phyloP scores from a whole-genome alignment of 2,329 filamentous ascomycete species.

The Verticillium longisporum region DNA sequence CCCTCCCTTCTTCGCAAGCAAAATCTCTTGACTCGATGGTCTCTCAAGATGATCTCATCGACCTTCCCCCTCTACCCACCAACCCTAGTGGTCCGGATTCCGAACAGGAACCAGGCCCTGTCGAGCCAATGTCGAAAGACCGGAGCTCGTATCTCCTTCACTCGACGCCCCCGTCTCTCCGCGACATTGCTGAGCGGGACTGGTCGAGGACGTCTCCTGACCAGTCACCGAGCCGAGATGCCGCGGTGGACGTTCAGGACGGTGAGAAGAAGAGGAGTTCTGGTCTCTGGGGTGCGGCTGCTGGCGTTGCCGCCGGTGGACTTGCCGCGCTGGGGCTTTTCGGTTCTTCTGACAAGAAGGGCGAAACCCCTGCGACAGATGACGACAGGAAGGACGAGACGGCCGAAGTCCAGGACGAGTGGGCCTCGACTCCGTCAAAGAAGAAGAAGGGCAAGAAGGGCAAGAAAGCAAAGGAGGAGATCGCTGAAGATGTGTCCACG shows the following conservation, averaged over 20 bases:
- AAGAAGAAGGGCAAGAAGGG: constrained; percentile 7
- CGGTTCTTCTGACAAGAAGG: neutral
- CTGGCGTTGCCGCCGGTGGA: neutral
- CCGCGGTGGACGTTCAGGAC: constrained; percentile 17
- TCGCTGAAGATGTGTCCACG: constrained; percentile 2
- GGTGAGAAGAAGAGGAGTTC: constrained; percentile 11
- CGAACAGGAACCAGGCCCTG: constrained; percentile 28
- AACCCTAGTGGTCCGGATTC: constrained; percentile 2
- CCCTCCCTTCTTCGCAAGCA: constrained; percentile 8
- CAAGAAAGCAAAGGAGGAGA: constrained; percentile 9
- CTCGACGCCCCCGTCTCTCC: constrained; percentile 27
- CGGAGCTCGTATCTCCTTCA: constrained; percentile 34
- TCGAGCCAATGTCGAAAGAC: constrained; percentile 34
- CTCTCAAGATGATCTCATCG: neutral
- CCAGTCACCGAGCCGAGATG: constrained; percentile 17
- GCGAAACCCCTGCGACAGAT: neutral
- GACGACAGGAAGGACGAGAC: constrained; percentile 1
- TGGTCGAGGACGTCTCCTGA: constrained; percentile 16
- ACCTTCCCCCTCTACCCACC: constrained; percentile 10
- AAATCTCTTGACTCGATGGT: neutral
- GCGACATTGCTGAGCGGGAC: constrained; percentile 14
- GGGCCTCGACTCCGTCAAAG: neutral
- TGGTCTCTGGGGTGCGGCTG: neutral
- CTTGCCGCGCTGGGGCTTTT: neutral
- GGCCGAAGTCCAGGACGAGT: neutral